Percentiles rank a stretch among this genome's conserved stretches.
Evolutionary conservation across 2,329 filamentous ascomycete genomes (phyloP).

Genomic region (Fusarium fracticaudum): DNA sequence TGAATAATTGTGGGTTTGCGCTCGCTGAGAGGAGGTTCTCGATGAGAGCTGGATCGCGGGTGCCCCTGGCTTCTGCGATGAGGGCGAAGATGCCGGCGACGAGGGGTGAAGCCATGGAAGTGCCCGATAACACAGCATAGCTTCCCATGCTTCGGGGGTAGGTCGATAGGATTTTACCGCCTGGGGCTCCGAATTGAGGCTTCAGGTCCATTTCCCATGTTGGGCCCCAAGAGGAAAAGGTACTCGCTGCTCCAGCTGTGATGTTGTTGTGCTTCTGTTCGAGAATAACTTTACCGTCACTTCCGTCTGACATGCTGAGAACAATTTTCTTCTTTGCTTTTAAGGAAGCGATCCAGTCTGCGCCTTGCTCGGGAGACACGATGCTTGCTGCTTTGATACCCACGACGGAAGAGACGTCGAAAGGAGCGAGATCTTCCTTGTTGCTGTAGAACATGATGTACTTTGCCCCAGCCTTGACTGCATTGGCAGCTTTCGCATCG

Average conservation of each 20-base stretch:
- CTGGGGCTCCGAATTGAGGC: slow-evolving; percentile 65
- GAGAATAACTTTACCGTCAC: slow-evolving; percentile 49
- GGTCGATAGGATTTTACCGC: slow-evolving; percentile 67
- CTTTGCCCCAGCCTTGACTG: slow-evolving; percentile 63
- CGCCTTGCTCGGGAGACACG: slow-evolving; percentile 54
- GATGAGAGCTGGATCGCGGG: slow-evolving; percentile 59
- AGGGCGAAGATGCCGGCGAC: slow-evolving; percentile 65
- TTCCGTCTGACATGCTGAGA: slow-evolving; percentile 55
- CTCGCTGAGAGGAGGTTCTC: slow-evolving; percentile 61
- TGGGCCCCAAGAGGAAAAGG: slow-evolving; percentile 68
- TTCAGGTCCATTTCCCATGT: slow-evolving; percentile 67
- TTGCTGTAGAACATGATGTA: slow-evolving; percentile 73
- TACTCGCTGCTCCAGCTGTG: slow-evolving; percentile 62
- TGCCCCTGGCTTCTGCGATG: slow-evolving; percentile 61
- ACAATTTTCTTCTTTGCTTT: slow-evolving; percentile 55
- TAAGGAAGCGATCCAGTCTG: slow-evolving; percentile 55
- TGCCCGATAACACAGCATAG: slow-evolving; percentile 65
- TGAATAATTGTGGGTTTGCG: slow-evolving; percentile 60
- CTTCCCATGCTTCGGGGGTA: slow-evolving; percentile 57
- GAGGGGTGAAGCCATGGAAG: slow-evolving; percentile 69
- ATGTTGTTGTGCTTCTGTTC: slow-evolving; percentile 49
- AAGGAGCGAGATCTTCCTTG: slow-evolving; percentile 45
- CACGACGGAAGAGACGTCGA: slow-evolving; percentile 46
- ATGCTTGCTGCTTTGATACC: slow-evolving; percentile 53
- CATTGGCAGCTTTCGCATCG: slow-evolving; percentile 62